Base-by-base conservation (phyloP, 2,329 filamentous ascomycete species). In the Venturia pyrina region DNA sequence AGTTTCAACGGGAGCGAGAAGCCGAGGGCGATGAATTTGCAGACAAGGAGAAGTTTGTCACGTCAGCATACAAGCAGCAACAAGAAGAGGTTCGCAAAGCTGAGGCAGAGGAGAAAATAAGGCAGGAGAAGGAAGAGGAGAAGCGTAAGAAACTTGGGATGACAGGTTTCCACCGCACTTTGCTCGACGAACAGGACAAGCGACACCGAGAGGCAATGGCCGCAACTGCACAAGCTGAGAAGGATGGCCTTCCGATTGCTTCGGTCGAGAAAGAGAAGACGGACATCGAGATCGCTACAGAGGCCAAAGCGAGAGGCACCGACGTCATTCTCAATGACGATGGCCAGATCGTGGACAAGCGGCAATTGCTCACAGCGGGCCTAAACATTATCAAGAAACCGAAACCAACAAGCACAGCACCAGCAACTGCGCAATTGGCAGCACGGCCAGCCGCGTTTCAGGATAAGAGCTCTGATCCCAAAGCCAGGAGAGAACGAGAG, bases 21-120 rank as follows among this genome's bases (percentile, higher is more conserved):
- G 87, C 85, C 0, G 91, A 95, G 74, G 90, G 90, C 21, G 90
- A 93, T 43, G 88, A 89, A 72, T 95, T 87, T 71, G 88, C 84
- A 0, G 90, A 88, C 71, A 95, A 93, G 78, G 91, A 95, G 73
- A 90, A 88, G 76, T 95, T 95, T 70, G 91, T 95, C 43, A 95
- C 90, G 0, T 88, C 87, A 66, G 90, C 90, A 44, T 96, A 95
- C 75, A 91, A 89, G 78, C 82, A 83, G 72, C 90, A 93, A 73
- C 89, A 93, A 72, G 89, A 89, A 73, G 90, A 93, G 75, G 87
- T 90, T 69, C 80, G 81, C 69, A 79, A 81, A 65, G 72, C 90
- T 10, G 89, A 93, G 72, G 88, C 87, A 69, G 89, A 91, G 72
- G 90, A 95, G 77, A 83, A 81, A 72, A 77, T 75, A 67, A 80